Evolutionary conservation across 345 rosid genomes (phyloP).

Genomic region (Syzygium jambos): DNA sequence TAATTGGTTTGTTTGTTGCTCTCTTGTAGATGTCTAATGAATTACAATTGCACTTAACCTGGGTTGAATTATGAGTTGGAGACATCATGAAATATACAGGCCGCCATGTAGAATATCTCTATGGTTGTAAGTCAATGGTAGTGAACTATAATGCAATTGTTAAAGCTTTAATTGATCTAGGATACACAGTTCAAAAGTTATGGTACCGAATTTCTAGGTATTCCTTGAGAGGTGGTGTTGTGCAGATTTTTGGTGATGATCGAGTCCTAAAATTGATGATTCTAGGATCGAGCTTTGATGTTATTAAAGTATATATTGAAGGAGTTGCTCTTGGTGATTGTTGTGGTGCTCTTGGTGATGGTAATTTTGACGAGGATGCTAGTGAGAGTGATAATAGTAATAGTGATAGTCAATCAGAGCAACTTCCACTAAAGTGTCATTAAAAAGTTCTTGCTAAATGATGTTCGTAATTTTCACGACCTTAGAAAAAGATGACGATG

Average conservation of each 20-base stretch:
- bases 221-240: neutral
- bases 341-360: neutral
- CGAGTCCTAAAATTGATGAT: neutral
- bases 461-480: no score
- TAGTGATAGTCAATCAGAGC: neutral
- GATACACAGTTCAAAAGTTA: neutral
- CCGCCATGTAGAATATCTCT: neutral
- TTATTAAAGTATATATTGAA: neutral
- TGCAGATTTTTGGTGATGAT: rapidly evolving
- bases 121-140: rapidly evolving
- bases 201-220: rapidly evolving
- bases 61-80: neutral
- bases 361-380: neutral
- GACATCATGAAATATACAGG: neutral
- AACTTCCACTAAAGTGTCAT: neutral
- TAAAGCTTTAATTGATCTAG: neutral
- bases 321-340: neutral
- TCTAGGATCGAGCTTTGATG: neutral
- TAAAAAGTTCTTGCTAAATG: no score
- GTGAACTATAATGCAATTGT: neutral
- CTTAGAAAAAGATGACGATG: no score
- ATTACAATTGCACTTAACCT: neutral
- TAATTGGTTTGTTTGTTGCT: neutral
- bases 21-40: rapidly evolving
- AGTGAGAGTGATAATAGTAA: neutral